A percentile compares a stretch with the other conserved stretches of the same genome.
phyloP scores from a whole-genome alignment of 441 rosid genomes.

The Biscutella laevigata region DNA sequence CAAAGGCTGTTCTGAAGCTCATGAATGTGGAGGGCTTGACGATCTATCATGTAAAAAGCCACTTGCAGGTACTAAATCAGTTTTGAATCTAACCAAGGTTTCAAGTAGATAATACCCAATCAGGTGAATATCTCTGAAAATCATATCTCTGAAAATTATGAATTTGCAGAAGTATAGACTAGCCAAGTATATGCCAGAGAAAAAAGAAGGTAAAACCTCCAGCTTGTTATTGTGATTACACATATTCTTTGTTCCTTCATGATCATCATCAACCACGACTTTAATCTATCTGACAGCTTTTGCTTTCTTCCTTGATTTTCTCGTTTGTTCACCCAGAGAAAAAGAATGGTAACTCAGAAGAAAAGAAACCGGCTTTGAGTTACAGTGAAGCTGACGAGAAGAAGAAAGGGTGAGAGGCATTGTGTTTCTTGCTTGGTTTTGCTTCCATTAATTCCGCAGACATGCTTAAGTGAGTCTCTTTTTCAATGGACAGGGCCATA shows the following conservation, averaged over 20 bases:
- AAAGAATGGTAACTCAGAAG: conserved; percentile 44
- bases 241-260: conserved; percentile 4
- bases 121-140: neutral
- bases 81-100: conserved; percentile 3
- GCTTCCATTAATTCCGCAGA: neutral
- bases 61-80: conserved; percentile 56
- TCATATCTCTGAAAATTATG: neutral
- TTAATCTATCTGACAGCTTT: neutral
- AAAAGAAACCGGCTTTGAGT: conserved; percentile 39
- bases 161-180: conserved; percentile 75
- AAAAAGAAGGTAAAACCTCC: conserved; percentile 58
- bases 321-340: conserved; percentile 32
- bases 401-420: conserved; percentile 46
- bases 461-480: neutral
- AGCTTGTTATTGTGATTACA: neutral
- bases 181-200: conserved; percentile 85
- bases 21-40: conserved; percentile 89
- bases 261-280: neutral
- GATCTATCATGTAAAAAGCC: conserved; percentile 93
- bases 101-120: neutral
- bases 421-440: conserved; percentile 1
- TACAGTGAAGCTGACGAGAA: conserved; percentile 40
- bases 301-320: neutral
- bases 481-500: conserved; percentile 32
- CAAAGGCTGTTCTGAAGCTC: conserved; percentile 81